Conservation (phyloP, 164 flowering plant species). For the Tetracentron sinense region DNA sequence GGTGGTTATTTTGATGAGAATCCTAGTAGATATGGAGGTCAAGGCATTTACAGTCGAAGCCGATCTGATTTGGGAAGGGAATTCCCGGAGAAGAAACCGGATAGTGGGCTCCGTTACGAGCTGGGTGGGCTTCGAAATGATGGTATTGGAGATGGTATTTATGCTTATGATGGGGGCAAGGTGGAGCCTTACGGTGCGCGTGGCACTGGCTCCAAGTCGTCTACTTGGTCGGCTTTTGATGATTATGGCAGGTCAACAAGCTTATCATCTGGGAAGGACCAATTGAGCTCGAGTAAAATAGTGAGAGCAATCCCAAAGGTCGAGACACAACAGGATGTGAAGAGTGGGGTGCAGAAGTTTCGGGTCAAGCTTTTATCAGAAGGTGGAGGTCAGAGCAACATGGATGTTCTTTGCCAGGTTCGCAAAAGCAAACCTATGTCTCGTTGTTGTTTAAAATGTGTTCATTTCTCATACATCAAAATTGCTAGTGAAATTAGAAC, state of each 20-base stretch:
- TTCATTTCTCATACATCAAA: too few species aligned
- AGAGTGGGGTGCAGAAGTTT: constrained; percentile 85
- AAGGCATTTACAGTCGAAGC: constrained; percentile 20
- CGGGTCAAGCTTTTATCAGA: constrained; percentile 89
- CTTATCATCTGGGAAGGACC: constrained; percentile 24
- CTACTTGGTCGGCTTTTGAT: constrained; percentile 64
- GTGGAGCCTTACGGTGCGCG: constrained; percentile 88
- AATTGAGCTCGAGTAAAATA: constrained; percentile 43
- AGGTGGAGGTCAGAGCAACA: constrained; percentile 65
- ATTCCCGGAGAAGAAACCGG: constrained; percentile 19
- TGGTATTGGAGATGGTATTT: constrained; percentile 62
- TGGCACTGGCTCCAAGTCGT: constrained; percentile 70
- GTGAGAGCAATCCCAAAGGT: constrained; percentile 86
- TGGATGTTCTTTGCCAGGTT: constrained; percentile 99
- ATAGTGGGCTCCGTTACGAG: constrained; percentile 13
- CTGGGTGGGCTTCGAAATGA: constrained; percentile 29
- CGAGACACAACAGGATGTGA: constrained; percentile 68
- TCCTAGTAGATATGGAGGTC: constrained; percentile 30
- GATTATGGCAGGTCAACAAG: constrained; percentile 81
- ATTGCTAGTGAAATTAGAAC: background rate
- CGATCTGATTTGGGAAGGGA: constrained; percentile 18
- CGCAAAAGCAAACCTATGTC: constrained; percentile 4
- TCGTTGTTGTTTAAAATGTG: background rate
- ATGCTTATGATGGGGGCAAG: constrained; percentile 72
- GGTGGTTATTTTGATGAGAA: constrained; percentile 40